Evolutionary conservation across 371 early-diverging fungal genomes (phyloP).

Genomic region (Mortierella sp.): DNA sequence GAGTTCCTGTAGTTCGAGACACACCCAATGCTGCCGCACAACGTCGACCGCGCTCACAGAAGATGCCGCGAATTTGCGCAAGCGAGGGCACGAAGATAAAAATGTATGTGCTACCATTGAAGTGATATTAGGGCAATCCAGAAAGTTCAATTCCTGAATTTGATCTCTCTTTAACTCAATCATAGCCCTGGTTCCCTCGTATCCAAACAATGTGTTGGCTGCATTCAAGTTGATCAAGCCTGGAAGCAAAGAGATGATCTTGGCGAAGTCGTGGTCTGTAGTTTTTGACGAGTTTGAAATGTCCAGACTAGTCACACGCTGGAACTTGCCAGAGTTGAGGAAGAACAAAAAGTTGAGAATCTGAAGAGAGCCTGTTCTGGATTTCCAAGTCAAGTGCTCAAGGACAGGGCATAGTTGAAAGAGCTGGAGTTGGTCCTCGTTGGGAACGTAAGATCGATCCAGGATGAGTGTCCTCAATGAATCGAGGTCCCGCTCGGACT

Average conservation of each 20-base stretch:
- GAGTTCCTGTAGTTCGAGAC: too few relatives aligned
- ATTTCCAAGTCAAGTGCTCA: constrained; percentile 23
- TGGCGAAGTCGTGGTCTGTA: constrained; percentile 16
- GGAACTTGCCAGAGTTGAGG: constrained; percentile 9
- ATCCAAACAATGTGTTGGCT: constrained; percentile 15
- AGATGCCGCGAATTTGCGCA: too few relatives aligned
- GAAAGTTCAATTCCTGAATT: constrained; percentile 5
- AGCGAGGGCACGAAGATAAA: too few relatives aligned
- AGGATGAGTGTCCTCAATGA: constrained; percentile 12
- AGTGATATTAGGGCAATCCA: constrained; percentile 3
- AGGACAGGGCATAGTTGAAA: constrained; percentile 21
- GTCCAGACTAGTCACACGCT: constrained; percentile 6
- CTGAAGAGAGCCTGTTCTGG: constrained; percentile 10
- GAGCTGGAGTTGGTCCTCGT: constrained; percentile 8
- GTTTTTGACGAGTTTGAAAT: constrained; percentile 8
- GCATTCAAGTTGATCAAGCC: constrained; percentile 8
- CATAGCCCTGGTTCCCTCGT: constrained; percentile 5
- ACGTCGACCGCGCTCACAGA: too few relatives aligned
- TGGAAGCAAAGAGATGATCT: constrained; percentile 10
- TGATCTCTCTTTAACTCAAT: constrained; percentile 4
- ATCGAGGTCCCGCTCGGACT: constrained; percentile 17
- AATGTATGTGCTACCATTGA: too few relatives aligned
- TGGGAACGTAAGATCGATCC: constrained; percentile 22
- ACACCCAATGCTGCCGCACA: too few relatives aligned
- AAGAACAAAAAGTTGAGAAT: constrained; percentile 19